A percentile compares a stretch with the other conserved stretches of the same genome.
Conservation (phyloP, 2,329 filamentous ascomycete species). For the Pseudofabraea citricarpa region DNA sequence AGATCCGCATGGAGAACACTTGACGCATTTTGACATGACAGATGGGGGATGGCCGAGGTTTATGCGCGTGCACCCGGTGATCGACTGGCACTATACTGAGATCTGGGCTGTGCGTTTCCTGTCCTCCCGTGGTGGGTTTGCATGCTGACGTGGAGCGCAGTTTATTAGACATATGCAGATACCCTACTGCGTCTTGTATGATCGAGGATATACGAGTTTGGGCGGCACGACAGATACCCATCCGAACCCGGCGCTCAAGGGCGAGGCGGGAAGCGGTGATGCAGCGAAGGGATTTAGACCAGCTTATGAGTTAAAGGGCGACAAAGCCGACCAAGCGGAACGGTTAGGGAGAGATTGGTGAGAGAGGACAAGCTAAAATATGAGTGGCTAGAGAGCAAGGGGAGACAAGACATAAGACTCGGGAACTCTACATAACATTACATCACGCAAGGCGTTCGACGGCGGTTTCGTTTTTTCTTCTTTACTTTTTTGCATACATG, state of each 20-base stretch:
- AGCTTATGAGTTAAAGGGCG: conserved; percentile 70
- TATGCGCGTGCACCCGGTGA: conserved; percentile 89
- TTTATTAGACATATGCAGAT: conserved; percentile 77
- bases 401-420: too few species aligned
- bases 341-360: conserved; percentile 65
- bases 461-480: too few species aligned
- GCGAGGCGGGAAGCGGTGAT: conserved; percentile 19
- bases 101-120: conserved; percentile 76
- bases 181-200: conserved; percentile 83
- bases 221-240: conserved; percentile 85
- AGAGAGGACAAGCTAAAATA: too few species aligned
- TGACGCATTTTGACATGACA: conserved; percentile 82
- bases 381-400: too few species aligned
- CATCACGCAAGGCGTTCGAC: too few species aligned
- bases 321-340: conserved; percentile 64
- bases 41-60: conserved; percentile 88
- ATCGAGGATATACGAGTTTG: conserved; percentile 85
- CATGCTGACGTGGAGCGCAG: conserved; percentile 33
- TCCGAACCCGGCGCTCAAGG: conserved; percentile 72
- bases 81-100: conserved; percentile 95
- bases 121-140: background rate
- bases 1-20: conserved; percentile 77
- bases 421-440: too few species aligned
- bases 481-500: too few species aligned
- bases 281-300: conserved; percentile 53